Base-by-base conservation (phyloP, 768 basidiomycete species). In the Sarcodon aspratus region DNA sequence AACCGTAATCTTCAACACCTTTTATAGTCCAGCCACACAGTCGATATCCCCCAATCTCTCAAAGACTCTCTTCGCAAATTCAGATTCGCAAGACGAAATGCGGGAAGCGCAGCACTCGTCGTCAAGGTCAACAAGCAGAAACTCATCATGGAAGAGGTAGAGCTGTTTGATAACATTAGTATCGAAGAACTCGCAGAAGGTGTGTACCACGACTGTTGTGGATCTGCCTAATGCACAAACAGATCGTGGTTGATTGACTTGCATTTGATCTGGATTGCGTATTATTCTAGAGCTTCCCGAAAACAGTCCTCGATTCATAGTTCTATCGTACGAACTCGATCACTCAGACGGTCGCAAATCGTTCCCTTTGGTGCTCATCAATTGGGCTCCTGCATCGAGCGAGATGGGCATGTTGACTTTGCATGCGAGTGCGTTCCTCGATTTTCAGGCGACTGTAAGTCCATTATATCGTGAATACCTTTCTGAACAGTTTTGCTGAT, bases 221-320 rank as follows among this genome's bases (percentile, higher is more conserved):
- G 32, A 15, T 27, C 21, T 27, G 40, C 18, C 21, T 12, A 36
- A 36, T 9, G 35, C 40, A 45, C 49, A 44, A 33, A 37, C 49
- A 46, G 38, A 49, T 40, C 45, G 36, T 51, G 47, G 27, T 15
- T 43, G 48, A 43, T n/a, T n/a, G n/a, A n/a, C n/a, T n/a, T n/a
- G n/a, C 36, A 7, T 27, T 12, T 3, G 3, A 27, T 27, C 3
- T 35, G 11, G 13, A n/a, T 21, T 11, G 27, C n/a, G n/a, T n/a
- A n/a, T n/a, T n/a, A n/a, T n/a, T n/a, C n/a, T n/a, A 94, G 93
- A 93, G 61, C 72, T 95, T 9, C 93, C 93, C 0, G 89, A 85
- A 66, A 85, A 83, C 59, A 76, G 85, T 7, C 92, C 92, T 6
- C 77, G 93, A 56, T 93, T 87, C 62, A 81, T 95, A 44, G 63